Evolutionary conservation across 176 grass and related monocot genomes (phyloP).

Genomic region (Phragmites australis): DNA sequence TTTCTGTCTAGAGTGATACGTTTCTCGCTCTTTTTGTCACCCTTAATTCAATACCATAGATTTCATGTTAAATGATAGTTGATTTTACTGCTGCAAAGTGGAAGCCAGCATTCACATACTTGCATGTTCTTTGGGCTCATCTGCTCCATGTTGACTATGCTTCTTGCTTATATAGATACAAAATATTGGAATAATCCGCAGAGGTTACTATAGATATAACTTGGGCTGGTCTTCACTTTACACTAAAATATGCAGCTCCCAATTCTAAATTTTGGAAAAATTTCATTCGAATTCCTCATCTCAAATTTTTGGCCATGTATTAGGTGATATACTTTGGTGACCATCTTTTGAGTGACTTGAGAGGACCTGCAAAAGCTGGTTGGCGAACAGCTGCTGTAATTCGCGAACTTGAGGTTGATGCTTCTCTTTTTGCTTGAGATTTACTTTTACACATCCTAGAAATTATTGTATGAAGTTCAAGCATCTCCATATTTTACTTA

Average conservation of each 20-base stretch:
- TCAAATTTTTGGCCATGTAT: constrained; percentile 13
- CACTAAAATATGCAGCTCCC: background rate
- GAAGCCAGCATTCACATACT: background rate
- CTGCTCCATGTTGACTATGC: constrained; percentile 17
- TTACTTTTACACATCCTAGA: background rate
- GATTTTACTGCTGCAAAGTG: constrained; percentile 10
- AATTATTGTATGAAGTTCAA: constrained; percentile 3
- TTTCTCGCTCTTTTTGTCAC: background rate
- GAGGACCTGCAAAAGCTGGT: constrained; percentile 95
- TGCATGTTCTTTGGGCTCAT: background rate
- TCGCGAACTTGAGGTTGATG: constrained; percentile 82
- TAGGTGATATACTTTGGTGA: constrained; percentile 99
- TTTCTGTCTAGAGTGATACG: background rate
- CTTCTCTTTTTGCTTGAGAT: constrained; percentile 21
- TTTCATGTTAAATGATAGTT: constrained; percentile 18
- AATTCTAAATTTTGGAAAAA: background rate
- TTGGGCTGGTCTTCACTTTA: background rate
- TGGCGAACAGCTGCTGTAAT: constrained; percentile 98
- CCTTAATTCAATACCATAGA: background rate
- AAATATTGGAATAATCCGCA: background rate
- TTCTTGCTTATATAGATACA: constrained; percentile 36
- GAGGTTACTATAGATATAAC: background rate
- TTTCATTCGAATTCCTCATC: constrained; percentile 21
- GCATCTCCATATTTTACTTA: constrained; percentile 12
- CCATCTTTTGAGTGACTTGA: constrained; percentile 94